Evolutionary conservation across 2,329 filamentous ascomycete genomes (phyloP).

Genomic region (Sporothrix humicola): DNA sequence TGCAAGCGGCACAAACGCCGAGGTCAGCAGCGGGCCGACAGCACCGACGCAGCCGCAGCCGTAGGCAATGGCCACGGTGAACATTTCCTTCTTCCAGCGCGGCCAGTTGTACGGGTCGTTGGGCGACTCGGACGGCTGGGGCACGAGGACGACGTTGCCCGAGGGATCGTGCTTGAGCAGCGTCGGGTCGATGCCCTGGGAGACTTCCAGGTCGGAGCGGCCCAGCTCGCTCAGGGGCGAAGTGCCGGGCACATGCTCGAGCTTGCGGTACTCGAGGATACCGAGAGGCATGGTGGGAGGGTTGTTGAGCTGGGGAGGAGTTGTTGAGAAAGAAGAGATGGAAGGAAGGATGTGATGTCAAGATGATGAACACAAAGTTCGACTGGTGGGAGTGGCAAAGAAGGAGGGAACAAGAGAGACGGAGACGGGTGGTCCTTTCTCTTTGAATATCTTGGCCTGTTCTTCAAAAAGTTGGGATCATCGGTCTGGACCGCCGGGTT

Average conservation of each 20-base stretch:
- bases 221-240: slow-evolving; percentile 41
- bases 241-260: slow-evolving; percentile 42
- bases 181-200: slow-evolving; percentile 35
- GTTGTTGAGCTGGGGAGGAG: too few relatives aligned
- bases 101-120: slow-evolving; percentile 58
- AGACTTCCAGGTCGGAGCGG: slow-evolving; percentile 36
- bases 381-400: too few relatives aligned
- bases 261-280: slow-evolving; percentile 40
- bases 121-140: slow-evolving; percentile 54
- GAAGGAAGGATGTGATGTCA: too few relatives aligned
- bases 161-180: slow-evolving; percentile 42
- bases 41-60: slow-evolving; percentile 51
- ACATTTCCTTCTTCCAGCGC: slow-evolving; percentile 45
- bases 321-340: too few relatives aligned
- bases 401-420: not conserved
- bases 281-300: slow-evolving; percentile 39
- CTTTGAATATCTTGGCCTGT: not conserved
- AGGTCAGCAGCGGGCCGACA: slow-evolving; percentile 48
- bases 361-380: too few relatives aligned
- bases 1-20: slow-evolving; percentile 47
- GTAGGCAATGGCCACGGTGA: slow-evolving; percentile 48
- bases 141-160: slow-evolving; percentile 53
- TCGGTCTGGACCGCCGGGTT: too few relatives aligned
- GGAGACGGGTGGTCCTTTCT: not conserved
- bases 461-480: too few relatives aligned